Percentiles rank a stretch among this genome's conserved stretches.
Conservation (phyloP, 495 filamentous ascomycete species). For the Hyaloscypha finlandica region DNA sequence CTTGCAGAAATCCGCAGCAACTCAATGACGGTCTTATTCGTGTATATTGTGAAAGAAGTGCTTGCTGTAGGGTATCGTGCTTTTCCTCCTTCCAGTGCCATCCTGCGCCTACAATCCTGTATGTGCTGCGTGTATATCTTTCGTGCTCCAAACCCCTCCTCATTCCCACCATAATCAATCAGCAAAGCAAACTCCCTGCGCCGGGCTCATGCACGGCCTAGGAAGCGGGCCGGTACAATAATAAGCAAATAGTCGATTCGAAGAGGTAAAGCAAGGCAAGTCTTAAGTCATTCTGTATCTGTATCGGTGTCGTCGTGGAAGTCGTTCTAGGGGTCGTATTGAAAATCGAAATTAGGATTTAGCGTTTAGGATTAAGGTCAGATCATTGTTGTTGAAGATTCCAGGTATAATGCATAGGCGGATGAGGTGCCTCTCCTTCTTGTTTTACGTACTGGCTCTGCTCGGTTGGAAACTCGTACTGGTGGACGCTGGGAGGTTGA, state of each 20-base stretch:
- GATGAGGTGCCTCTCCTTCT: neutral
- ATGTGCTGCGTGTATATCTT: neutral
- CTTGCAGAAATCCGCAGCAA: constrained; percentile 7
- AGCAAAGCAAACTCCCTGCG: neutral
- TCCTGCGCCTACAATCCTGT: neutral
- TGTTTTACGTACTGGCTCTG: constrained; percentile 24
- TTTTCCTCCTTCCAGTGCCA: constrained; percentile 21
- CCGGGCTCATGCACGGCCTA: neutral
- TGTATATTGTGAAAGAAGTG: constrained; percentile 21
- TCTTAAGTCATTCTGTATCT: neutral
- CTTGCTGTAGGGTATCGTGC: constrained; percentile 27
- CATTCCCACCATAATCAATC: neutral
- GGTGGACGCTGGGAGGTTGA: constrained; percentile 6
- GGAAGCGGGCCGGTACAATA: neutral
- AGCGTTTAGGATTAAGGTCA: neutral
- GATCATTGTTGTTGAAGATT: neutral
- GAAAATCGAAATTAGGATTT: neutral
- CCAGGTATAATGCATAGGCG: constrained; percentile 24
- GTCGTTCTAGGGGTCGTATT: neutral
- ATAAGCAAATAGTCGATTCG: neutral
- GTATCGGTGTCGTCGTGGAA: neutral
- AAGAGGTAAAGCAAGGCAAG: neutral
- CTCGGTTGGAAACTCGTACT: constrained; percentile 27
- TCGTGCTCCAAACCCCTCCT: neutral
- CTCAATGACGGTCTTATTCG: constrained; percentile 11